A percentile compares a stretch with the other conserved stretches of the same genome.
phyloP scores from a whole-genome alignment of 495 filamentous ascomycete genomes.

The Monascus purpureus region DNA sequence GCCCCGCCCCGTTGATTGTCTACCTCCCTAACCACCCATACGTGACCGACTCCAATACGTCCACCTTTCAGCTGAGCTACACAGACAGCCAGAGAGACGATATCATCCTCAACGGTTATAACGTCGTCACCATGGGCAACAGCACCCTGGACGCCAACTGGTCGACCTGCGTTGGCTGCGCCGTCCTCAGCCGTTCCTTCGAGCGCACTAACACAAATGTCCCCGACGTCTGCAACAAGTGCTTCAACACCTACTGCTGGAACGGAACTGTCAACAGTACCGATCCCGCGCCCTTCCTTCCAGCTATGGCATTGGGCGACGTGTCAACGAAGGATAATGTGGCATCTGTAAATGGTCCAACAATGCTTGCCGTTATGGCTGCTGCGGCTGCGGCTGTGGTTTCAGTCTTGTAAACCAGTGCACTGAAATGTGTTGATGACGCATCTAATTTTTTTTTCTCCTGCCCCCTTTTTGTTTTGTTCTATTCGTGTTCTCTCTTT shows the following conservation, averaged over 20 bases:
- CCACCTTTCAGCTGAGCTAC: conserved; percentile 55
- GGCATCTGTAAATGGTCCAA: too few species aligned
- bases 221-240: conserved; percentile 49
- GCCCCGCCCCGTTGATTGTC: conserved; percentile 56
- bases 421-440: not conserved
- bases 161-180: conserved; percentile 74
- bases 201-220: conserved; percentile 44
- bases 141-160: conserved; percentile 56
- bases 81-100: conserved; percentile 49
- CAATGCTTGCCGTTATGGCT: conserved; percentile 55
- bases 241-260: conserved; percentile 77
- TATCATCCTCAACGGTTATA: conserved; percentile 72
- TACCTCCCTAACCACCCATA: conserved; percentile 89
- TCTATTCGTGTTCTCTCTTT: too few species aligned
- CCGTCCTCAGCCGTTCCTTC: conserved; percentile 57
- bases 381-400: conserved; percentile 14
- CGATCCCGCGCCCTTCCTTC: conserved; percentile 9
- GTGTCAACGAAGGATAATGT: conserved; percentile 1
- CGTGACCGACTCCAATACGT: conserved; percentile 53
- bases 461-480: not conserved
- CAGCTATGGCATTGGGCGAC: conserved; percentile 26
- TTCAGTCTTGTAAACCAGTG: not conserved
- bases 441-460: not conserved
- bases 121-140: conserved; percentile 74
- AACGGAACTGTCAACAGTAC: conserved; percentile 48